Evolutionary conservation across 2,329 filamentous ascomycete species (phyloP), one percentile per base, ranked within the genome.

Genomic region (Xylariaceae sp.): DNA sequence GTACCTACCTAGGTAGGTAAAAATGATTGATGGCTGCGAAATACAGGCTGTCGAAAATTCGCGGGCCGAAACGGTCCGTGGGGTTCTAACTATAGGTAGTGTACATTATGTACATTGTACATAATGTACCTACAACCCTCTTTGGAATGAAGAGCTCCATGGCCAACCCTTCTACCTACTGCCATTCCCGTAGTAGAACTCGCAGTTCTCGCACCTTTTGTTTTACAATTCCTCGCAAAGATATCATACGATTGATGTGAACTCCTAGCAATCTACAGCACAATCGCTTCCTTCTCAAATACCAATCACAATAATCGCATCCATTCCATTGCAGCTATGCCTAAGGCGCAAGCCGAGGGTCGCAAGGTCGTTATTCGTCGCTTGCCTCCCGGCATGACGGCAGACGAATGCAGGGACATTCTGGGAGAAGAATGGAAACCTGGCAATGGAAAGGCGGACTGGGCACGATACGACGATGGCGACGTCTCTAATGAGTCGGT

Each of bases 361-460:
- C 80, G 95, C 65, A 97, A 97, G 76, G 79, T 96, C 12, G 78
- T 95, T 21, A 78, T 96, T 51, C 85, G 95, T 49, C 83, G 92
- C 53, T 80, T 99, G 3, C 89, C 94, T 9, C 92, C 94, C 1
- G 89, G 87, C 8, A 78, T 99, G 69, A 95, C 88, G 0, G 81
- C 89, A 65, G 71, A 79, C 0, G 94, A 99, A 65, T 92, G 95
- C 59, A 77, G 85, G 63, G 71, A 74, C 13, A 78, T 84, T 8
- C 70, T 96, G 12, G 92, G 91, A 3, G 79, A 85, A 1, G 86
- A 91, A 46, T 97, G 92, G 92, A 88, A 85, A 65, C 65, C 80
- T 3, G 88, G 88, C n/a, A 81, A 80, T 45, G 90, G 89, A 30
- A 94, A 86, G 67, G 83, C 95, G 12, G 92, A 95, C 69, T 96